Conservation (phyloP, 768 basidiomycete genomes). For the Gymnopilus junonius region DNA sequence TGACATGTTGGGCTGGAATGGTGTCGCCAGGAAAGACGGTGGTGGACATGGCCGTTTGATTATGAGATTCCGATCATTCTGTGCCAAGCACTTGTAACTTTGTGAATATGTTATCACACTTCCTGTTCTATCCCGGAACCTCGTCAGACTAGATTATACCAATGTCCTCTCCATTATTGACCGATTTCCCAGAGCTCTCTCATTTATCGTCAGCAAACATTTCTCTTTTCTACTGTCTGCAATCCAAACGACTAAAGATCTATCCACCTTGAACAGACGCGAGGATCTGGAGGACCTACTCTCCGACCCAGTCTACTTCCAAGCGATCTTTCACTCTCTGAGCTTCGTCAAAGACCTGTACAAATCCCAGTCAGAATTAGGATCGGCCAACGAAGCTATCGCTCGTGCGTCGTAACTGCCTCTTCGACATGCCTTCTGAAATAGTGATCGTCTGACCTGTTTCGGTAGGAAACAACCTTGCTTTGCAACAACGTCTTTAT, state of each 20-base stretch:
- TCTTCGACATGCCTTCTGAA: background rate
- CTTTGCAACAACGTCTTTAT: conserved; percentile 77
- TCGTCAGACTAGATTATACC: conserved; percentile 9
- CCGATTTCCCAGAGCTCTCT: conserved; percentile 76
- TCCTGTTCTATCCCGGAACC: too few species aligned
- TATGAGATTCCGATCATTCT: conserved; percentile 15
- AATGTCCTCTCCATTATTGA: conserved; percentile 51
- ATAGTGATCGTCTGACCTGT: conserved; percentile 3
- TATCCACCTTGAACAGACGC: conserved; percentile 53
- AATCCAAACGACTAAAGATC: background rate
- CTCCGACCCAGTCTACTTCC: conserved; percentile 81
- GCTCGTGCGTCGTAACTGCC: conserved; percentile 66
- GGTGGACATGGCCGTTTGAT: conserved; percentile 38
- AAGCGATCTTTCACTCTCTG: conserved; percentile 85
- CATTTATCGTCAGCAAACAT: conserved; percentile 66
- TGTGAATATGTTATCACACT: background rate
- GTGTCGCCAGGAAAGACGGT: conserved; percentile 82
- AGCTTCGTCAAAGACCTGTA: conserved; percentile 75
- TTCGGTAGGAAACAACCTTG: conserved; percentile 69
- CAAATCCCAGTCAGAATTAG: conserved; percentile 76
- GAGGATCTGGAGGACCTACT: conserved; percentile 92
- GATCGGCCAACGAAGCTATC: conserved; percentile 83
- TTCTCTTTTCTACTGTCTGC: background rate
- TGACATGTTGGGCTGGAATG: conserved; percentile 74
- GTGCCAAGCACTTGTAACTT: background rate